Evolutionary conservation across 805 yeast species (phyloP).

Genomic region (Blastobotrys peoriensis): DNA sequence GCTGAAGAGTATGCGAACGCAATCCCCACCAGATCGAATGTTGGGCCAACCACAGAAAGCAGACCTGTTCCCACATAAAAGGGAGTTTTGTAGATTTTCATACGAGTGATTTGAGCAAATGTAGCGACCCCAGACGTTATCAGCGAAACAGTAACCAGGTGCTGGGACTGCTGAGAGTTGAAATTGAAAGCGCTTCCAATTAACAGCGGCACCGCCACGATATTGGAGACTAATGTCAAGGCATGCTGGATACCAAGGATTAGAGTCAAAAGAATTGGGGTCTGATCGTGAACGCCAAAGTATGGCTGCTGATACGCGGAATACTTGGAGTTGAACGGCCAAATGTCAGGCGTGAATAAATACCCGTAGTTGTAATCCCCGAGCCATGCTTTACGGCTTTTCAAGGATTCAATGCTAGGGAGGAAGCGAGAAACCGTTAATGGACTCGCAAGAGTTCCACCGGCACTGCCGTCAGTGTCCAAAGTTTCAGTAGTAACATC

Average conservation of each 20-base stretch:
- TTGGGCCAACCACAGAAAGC: constrained; percentile 70
- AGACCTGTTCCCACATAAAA: constrained; percentile 70
- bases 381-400: constrained; percentile 34
- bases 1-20: constrained; percentile 59
- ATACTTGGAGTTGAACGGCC: constrained; percentile 41
- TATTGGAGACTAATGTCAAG: constrained; percentile 71
- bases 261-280: constrained; percentile 61
- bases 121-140: constrained; percentile 60
- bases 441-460: too few relatives aligned
- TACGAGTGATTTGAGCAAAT: constrained; percentile 58
- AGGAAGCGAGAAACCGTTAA: too few relatives aligned
- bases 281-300: constrained; percentile 61
- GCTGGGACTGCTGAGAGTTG: constrained; percentile 38
- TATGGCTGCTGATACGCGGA: constrained; percentile 53
- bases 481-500: too few relatives aligned
- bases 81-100: constrained; percentile 59
- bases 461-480: too few relatives aligned
- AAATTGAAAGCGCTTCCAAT: constrained; percentile 53
- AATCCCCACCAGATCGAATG: constrained; percentile 68
- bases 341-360: constrained; percentile 63
- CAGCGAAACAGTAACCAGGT: constrained; percentile 51
- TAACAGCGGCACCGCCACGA: constrained; percentile 64
- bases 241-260: constrained; percentile 68
- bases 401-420: too few relatives aligned
- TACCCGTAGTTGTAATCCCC: constrained; percentile 70